Evolutionary conservation across 2,329 filamentous ascomycete genomes (phyloP), one percentile per base, ranked within the genome.

Genomic region (Scedosporium apiospermum): DNA sequence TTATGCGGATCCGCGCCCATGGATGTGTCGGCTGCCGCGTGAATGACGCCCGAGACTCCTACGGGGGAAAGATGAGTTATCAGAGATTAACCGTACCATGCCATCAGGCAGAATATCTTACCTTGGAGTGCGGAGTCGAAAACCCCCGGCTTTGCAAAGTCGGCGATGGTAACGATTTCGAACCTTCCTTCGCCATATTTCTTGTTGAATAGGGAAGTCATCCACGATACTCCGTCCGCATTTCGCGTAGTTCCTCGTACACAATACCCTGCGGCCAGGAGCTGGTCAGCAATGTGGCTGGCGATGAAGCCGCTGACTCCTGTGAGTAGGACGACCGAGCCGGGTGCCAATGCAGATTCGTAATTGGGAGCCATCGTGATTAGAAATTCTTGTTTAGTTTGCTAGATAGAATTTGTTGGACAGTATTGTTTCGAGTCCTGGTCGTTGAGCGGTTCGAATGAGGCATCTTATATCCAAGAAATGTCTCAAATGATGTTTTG

Each of bases 261-360:
- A 9, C 60, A 66, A 64, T 76, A 77, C 6, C 75, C 75, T 3
- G 69, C 63, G 4, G 65, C 14, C 1, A 78, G 71, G n/a, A 77
- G 68, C 0, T 69, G 67, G 6, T 74, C 72, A 51, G 71, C 68
- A 60, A 73, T 73, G 65, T 77, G 74, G 58, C 73, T 72, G 7
- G 72, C 76, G 30, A 77, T 73, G 63, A 77, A 76, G 65, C 76
- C 76, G 65, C 76, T 78, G 63, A 71, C 73, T 42, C 76, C 76
- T 1, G 76, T 78, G 34, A 78, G 73, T 16, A 73, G 69, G 38
- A 78, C 66, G 16, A 67, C 63, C 2, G 59, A 58, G 51, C 53
- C 53, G 4, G 27, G 3, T 14, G 63, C 49, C 18, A 64, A 41
- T 23, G 38, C 16, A 38, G 26, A 21, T 6, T 58, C 16, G 26